Conservation (phyloP, 1,284 basidiomycete species). For the Trichosporon asahii region DNA sequence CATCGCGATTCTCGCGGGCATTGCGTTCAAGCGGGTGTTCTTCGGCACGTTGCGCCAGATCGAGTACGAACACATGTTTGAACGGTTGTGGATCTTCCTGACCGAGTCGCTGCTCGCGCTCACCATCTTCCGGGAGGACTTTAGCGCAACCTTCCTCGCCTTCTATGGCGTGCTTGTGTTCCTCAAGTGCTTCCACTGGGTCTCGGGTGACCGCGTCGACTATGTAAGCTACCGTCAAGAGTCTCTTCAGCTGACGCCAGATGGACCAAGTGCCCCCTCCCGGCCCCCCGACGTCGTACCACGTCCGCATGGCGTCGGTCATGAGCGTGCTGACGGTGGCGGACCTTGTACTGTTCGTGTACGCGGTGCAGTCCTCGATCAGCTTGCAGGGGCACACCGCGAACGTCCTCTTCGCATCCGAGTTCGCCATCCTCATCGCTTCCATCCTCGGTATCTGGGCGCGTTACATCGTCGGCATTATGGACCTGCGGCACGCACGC, state of each 20-base stretch:
- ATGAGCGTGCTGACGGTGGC: slow-evolving; percentile 36
- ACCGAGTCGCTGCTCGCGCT: slow-evolving; percentile 93
- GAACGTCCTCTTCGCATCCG: slow-evolving; percentile 91
- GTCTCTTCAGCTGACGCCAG: slow-evolving; percentile 52
- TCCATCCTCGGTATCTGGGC: slow-evolving; percentile 70
- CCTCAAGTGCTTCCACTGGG: slow-evolving; percentile 97
- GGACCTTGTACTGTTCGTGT: slow-evolving; percentile 42
- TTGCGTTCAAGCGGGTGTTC: slow-evolving; percentile 79
- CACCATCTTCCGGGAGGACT: slow-evolving; percentile 89
- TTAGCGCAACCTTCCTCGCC: slow-evolving; percentile 84
- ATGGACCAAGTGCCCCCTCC: slow-evolving; percentile 95
- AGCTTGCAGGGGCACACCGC: slow-evolving; percentile 62
- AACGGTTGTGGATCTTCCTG: slow-evolving; percentile 94
- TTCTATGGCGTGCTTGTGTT: slow-evolving; percentile 91
- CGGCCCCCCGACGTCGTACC: slow-evolving; percentile 75
- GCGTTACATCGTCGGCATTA: slow-evolving; percentile 79
- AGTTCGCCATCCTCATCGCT: slow-evolving; percentile 84
- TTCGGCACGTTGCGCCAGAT: slow-evolving; percentile 83
- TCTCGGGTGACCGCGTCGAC: slow-evolving; percentile 90
- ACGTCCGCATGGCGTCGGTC: slow-evolving; percentile 68
- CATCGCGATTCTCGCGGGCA: slow-evolving; percentile 69
- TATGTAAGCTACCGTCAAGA: slow-evolving; percentile 61
- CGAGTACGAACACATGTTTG: slow-evolving; percentile 93
- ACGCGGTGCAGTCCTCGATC: slow-evolving; percentile 37
- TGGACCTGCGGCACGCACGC: slow-evolving; percentile 75